Conservation (phyloP, 1,139 yeast species). For the Pichia sorboxylosa region DNA sequence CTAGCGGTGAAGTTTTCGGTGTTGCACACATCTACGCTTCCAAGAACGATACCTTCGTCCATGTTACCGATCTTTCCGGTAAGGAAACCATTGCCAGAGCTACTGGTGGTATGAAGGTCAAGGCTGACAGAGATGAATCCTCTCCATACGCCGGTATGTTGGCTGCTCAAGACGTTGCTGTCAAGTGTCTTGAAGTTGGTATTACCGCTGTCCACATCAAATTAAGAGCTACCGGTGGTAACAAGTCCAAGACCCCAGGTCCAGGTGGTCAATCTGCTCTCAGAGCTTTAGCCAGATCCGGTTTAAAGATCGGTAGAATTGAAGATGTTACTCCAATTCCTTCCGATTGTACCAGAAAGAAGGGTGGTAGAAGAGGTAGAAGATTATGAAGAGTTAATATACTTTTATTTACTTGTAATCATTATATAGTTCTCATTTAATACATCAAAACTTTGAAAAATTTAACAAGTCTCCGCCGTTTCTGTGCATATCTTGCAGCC, state of each 20-base stretch:
- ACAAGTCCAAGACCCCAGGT: constrained; percentile 99
- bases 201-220: constrained; percentile 99
- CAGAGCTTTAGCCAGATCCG: constrained; percentile 99
- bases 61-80: constrained; percentile 98
- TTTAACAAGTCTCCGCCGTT: too few relatives aligned
- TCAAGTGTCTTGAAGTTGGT: constrained; percentile 98
- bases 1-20: constrained; percentile 98
- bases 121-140: constrained; percentile 99
- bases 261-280: constrained; percentile 99
- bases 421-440: too few relatives aligned
- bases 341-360: constrained; percentile 99
- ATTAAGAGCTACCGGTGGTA: constrained; percentile 99
- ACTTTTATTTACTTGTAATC: too few relatives aligned
- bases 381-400: constrained; percentile 55
- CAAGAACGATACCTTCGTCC: constrained; percentile 99
- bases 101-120: constrained; percentile 99
- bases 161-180: constrained; percentile 99
- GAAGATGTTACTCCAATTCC: constrained; percentile 99
- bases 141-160: constrained; percentile 99
- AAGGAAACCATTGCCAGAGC: constrained; percentile 99
- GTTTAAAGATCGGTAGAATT: constrained; percentile 99
- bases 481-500: too few relatives aligned
- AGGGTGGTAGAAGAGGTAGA: constrained; percentile 99
- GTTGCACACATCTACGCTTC: constrained; percentile 99
- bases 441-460: too few relatives aligned